These are phyloP conservation scores for Colletotrichum lupini DNA, from an alignment of 2,329 filamentous ascomycete genomes.

Conservation along the genomic window DNA sequence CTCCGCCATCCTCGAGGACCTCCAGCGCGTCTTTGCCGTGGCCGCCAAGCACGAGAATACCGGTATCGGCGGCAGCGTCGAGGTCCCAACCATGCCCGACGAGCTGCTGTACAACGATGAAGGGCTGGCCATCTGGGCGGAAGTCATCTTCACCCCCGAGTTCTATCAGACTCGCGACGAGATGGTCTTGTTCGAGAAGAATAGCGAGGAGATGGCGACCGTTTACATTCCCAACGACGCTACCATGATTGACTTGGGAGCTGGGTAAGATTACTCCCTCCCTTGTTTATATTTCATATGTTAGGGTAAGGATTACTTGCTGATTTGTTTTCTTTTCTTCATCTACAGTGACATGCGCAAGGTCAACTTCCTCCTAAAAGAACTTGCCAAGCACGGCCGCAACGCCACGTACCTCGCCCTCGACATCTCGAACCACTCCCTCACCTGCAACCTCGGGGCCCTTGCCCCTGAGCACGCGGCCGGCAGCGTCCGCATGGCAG, in stretches of 20 bases:
- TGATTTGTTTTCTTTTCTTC: background rate
- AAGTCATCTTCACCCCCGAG: constrained; percentile 51
- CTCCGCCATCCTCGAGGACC: constrained; percentile 41
- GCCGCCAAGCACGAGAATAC: background rate
- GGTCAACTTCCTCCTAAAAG: constrained; percentile 50
- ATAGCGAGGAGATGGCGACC: constrained; percentile 49
- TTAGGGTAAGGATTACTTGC: background rate
- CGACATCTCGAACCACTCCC: constrained; percentile 51
- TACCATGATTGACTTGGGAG: constrained; percentile 53
- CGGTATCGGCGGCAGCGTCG: background rate
- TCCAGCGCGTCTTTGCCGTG: constrained; percentile 34
- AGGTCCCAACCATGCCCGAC: constrained; percentile 49
- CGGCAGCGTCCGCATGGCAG: constrained; percentile 47
- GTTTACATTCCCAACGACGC: constrained; percentile 42
- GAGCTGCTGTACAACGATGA: constrained; percentile 53
- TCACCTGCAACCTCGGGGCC: constrained; percentile 47
- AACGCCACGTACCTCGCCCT: constrained; percentile 51
- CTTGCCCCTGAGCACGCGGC: constrained; percentile 44
- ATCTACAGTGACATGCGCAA: constrained; percentile 51
- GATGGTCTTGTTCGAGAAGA: constrained; percentile 47
- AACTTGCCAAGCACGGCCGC: constrained; percentile 45
- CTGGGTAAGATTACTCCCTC: constrained; percentile 48
- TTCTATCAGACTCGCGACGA: constrained; percentile 56
- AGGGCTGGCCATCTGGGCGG: constrained; percentile 52
- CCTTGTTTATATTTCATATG: background rate